Percentiles rank a stretch among this genome's conserved stretches.
Conservation (phyloP, 345 rosid species). For the Streptanthus diversifolius region DNA sequence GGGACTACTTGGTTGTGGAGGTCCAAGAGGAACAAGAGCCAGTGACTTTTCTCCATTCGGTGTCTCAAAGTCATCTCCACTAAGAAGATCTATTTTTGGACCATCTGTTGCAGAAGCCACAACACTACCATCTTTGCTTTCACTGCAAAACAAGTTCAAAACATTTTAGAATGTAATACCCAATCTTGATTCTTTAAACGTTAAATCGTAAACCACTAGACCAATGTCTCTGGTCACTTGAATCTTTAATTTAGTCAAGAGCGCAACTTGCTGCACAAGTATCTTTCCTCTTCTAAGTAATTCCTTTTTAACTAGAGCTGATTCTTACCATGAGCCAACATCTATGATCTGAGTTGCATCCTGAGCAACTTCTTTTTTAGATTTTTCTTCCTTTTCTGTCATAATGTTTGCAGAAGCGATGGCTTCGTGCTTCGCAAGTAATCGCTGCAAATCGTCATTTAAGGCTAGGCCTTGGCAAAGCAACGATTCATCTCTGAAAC, state of each 20-base stretch:
- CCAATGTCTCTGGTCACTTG: neutral
- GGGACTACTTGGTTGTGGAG: slow-evolving; percentile 52
- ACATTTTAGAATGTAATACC: neutral
- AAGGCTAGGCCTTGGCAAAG: slow-evolving; percentile 85
- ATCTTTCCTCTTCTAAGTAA: neutral
- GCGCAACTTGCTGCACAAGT: neutral
- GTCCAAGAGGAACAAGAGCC: slow-evolving; percentile 85
- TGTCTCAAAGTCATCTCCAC: slow-evolving; percentile 50
- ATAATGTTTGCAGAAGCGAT: slow-evolving; percentile 60
- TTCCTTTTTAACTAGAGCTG: neutral
- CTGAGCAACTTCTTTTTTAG: slow-evolving; percentile 40
- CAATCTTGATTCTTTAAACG: neutral
- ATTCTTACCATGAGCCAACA: slow-evolving; percentile 35
- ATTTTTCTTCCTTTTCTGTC: slow-evolving; percentile 37
- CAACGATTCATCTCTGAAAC: slow-evolving; percentile 81
- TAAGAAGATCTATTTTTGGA: slow-evolving; percentile 81
- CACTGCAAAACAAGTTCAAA: slow-evolving; percentile 19
- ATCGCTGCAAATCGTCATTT: slow-evolving; percentile 92
- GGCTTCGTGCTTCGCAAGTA: slow-evolving; percentile 84
- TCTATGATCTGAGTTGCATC: slow-evolving; percentile 47
- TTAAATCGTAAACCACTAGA: neutral
- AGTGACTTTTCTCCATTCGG: slow-evolving; percentile 25
- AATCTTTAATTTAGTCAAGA: neutral
- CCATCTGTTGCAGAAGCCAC: slow-evolving; percentile 67
- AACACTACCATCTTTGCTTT: slow-evolving; percentile 32